Base-by-base conservation (phyloP, 2,329 filamentous ascomycete species). In the Stachybotrys chartarum region DNA sequence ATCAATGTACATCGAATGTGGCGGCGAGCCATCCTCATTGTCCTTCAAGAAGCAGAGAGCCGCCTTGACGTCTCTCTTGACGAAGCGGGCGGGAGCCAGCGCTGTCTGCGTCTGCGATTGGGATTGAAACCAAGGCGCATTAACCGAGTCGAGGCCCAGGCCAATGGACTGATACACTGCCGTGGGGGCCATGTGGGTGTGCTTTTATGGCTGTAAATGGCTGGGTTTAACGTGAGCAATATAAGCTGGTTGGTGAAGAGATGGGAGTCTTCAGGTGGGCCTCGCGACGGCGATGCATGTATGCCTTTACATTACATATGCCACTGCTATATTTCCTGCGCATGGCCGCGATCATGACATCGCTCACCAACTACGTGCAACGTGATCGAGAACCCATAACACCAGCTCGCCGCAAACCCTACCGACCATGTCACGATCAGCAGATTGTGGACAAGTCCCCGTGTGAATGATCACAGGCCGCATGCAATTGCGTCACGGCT, bases 1-100 rank as follows among this genome's bases (percentile, higher is more conserved):
- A 56, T 67, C 65, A 8, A 68, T 58, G 52, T 72, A 73, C 5
- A 65, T 66, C 0, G 74, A 69, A 3, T 63, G 59, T 0, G 74
- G 74, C 4, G 48, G 53, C 3, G 72, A 71, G 39, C 73, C 74
- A 54, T 77, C 73, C 50, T 72, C 72, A 5, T 71, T 70, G 24
- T 70, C 68, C 56, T 74, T 69, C 60, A 67, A 69, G 61, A 70
- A 77, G 60, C 74, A 70, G 45, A 77, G 57, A 4, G 59, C 58
- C 1, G 73, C 68, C 5, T 63, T 59, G 4, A 77, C 71, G 31
- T 73, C 62, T 49, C 57, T 57, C 35, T 59, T 62, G 16, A 55
- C 51, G 8, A 56, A 49, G 52, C 32, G 50, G 30, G 56, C 50
- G 17, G 46, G 50, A 14, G 24, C 17, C 7, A 32, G 24, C 8